Evolutionary conservation across 2,329 filamentous ascomycete genomes (phyloP).

Genomic region (Colletotrichum chrysophilum): DNA sequence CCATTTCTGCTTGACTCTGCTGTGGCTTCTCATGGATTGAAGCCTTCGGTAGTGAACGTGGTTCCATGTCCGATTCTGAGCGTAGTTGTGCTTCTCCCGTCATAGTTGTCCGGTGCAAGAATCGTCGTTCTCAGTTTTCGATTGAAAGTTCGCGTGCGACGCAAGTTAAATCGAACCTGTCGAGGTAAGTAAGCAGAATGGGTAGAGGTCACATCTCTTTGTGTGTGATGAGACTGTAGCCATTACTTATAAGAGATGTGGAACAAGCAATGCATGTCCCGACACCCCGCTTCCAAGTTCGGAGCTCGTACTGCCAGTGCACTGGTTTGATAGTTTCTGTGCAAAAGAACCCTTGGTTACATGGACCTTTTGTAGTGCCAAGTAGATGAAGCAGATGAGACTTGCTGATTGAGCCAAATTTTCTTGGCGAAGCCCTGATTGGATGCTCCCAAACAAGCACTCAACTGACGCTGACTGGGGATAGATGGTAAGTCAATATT

Average conservation of each 20-base stretch:
- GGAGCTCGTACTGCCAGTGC: background rate
- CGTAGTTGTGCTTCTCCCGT: background rate
- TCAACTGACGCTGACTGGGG: background rate
- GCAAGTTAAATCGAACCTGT: fast-evolving
- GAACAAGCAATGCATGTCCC: background rate
- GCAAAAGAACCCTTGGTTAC: background rate
- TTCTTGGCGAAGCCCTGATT: background rate
- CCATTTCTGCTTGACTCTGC: background rate
- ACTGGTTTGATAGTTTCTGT: background rate
- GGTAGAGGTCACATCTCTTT: background rate
- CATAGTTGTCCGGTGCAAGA: background rate
- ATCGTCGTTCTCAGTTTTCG: fast-evolving
- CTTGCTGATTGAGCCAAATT: background rate
- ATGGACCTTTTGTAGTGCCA: background rate
- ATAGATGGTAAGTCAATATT: background rate
- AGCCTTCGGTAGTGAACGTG: background rate
- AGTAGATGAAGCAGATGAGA: background rate
- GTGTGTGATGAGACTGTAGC: background rate
- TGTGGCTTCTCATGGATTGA: background rate
- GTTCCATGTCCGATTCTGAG: background rate
- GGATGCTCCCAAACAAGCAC: background rate
- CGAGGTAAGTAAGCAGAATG: background rate
- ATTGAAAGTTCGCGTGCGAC: background rate
- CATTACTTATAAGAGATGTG: background rate
- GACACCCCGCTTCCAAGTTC: background rate